These are phyloP conservation scores for Pseudopyricularia javanii DNA, from an alignment of 2,329 filamentous ascomycete genomes.

Conservation along the genomic window DNA sequence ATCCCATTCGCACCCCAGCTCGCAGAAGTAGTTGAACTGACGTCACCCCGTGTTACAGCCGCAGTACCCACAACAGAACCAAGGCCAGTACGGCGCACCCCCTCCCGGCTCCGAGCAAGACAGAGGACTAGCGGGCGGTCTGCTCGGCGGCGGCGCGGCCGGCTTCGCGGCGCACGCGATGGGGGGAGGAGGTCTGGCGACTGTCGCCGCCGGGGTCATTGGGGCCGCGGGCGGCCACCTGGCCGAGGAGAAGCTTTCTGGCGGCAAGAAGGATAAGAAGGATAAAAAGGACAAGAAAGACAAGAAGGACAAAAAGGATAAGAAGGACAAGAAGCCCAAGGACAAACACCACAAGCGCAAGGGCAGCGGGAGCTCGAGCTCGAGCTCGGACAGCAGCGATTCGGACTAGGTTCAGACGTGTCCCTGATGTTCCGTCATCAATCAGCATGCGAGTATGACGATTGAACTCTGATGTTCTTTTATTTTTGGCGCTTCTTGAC, in stretches of 20 bases:
- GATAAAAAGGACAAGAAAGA: neutral
- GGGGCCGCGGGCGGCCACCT: neutral
- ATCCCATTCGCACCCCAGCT: neutral
- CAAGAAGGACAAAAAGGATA: slow-evolving; percentile 1
- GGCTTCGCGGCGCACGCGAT: neutral
- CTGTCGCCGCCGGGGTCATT: neutral
- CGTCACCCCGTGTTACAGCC: too few relatives aligned
- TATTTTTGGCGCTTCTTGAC: too few relatives aligned
- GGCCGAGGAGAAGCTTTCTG: neutral
- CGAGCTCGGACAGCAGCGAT: neutral
- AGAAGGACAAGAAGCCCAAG: slow-evolving; percentile 1
- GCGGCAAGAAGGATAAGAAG: neutral
- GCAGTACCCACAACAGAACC: neutral
- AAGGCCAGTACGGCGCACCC: neutral
- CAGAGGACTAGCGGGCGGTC: neutral
- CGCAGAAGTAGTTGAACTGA: too few relatives aligned
- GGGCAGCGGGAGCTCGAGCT: neutral
- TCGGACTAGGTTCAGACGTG: slow-evolving; percentile 2
- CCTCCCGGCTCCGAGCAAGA: neutral
- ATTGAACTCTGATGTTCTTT: too few relatives aligned
- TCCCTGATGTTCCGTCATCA: too few relatives aligned
- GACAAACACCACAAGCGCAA: slow-evolving; percentile 1
- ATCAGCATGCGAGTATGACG: too few relatives aligned
- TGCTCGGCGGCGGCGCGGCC: neutral
- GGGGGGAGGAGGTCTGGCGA: neutral